These are phyloP conservation scores for Talaromyces sp. DNA, from an alignment of 2,329 filamentous ascomycete genomes.

Conservation along the genomic window DNA sequence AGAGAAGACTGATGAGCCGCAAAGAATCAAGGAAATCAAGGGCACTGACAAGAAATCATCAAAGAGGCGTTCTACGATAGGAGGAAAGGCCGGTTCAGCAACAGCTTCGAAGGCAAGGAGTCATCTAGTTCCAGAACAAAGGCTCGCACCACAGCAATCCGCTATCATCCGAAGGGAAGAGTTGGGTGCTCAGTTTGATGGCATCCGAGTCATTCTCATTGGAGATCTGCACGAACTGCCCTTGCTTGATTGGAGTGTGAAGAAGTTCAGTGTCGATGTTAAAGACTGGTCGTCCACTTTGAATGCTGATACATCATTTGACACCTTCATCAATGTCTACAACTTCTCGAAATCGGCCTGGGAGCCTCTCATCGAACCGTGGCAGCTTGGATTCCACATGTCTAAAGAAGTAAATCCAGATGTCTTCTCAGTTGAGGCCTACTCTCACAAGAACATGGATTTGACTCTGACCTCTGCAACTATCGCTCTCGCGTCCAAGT, in stretches of 20 bases:
- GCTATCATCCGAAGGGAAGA: slow-evolving; percentile 68
- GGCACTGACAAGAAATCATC: slow-evolving; percentile 34
- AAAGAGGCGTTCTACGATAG: slow-evolving; percentile 40
- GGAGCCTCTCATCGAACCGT: slow-evolving; percentile 95
- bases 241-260: slow-evolving; percentile 88
- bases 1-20: slow-evolving; percentile 52
- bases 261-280: slow-evolving; percentile 78
- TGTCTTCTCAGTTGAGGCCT: slow-evolving; percentile 75
- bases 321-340: slow-evolving; percentile 94
- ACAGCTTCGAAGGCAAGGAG: slow-evolving; percentile 45
- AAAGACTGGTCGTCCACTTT: slow-evolving; percentile 88
- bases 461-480: slow-evolving; percentile 89
- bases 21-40: slow-evolving; percentile 47
- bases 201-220: slow-evolving; percentile 87
- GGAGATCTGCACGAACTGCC: slow-evolving; percentile 94
- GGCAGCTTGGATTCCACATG: slow-evolving; percentile 89
- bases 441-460: slow-evolving; percentile 86
- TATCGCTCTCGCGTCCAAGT: slow-evolving; percentile 89
- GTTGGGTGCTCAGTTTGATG: slow-evolving; percentile 79
- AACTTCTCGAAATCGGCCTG: slow-evolving; percentile 99
- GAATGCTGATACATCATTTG: slow-evolving; percentile 82
- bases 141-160: slow-evolving; percentile 42
- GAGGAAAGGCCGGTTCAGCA: slow-evolving; percentile 40
- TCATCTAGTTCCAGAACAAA: slow-evolving; percentile 39
- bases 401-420: slow-evolving; percentile 73